These are phyloP conservation scores for Ascochyta lentis DNA, from an alignment of 2,329 filamentous ascomycete genomes.

Conservation along the genomic window DNA sequence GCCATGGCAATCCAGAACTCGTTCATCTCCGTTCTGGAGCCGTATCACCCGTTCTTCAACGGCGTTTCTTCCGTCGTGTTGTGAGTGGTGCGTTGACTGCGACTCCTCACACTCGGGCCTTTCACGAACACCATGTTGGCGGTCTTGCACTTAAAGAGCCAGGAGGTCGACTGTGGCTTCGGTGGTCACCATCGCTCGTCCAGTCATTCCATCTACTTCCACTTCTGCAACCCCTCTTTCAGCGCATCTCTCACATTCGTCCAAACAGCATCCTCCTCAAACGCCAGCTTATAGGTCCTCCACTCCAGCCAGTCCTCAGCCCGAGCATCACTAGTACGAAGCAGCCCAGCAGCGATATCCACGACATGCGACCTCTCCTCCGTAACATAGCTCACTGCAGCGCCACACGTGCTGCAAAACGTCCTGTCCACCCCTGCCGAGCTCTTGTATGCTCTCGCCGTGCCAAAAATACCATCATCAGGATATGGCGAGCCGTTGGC, in stretches of 20 bases:
- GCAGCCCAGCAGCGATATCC: conserved; percentile 67
- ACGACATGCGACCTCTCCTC: conserved; percentile 47
- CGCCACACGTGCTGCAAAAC: conserved; percentile 69
- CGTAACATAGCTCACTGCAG: conserved; percentile 69
- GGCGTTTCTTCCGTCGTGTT: neutral
- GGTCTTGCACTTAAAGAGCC: no score
- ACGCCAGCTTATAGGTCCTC: conserved; percentile 51
- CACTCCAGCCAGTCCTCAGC: conserved; percentile 68
- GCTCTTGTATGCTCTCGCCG: conserved; percentile 62
- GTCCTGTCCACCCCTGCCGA: conserved; percentile 62
- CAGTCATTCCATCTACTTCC: neutral
- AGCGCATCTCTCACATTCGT: conserved; percentile 8
- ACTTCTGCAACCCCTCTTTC: conserved; percentile 2
- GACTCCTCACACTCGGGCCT: no score
- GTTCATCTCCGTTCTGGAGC: conserved; percentile 6
- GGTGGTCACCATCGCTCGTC: neutral
- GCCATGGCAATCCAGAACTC: neutral
- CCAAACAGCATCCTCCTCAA: conserved; percentile 14
- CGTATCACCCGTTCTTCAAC: neutral
- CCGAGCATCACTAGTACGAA: conserved; percentile 56
- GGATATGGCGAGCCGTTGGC: conserved; percentile 50
- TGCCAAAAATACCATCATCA: conserved; percentile 42
- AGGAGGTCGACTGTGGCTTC: neutral
- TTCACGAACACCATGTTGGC: no score
- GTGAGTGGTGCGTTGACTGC: neutral